Base-by-base conservation (phyloP, 225 moss, liverwort and hornwort species). In the Sphagnum tenellum region DNA sequence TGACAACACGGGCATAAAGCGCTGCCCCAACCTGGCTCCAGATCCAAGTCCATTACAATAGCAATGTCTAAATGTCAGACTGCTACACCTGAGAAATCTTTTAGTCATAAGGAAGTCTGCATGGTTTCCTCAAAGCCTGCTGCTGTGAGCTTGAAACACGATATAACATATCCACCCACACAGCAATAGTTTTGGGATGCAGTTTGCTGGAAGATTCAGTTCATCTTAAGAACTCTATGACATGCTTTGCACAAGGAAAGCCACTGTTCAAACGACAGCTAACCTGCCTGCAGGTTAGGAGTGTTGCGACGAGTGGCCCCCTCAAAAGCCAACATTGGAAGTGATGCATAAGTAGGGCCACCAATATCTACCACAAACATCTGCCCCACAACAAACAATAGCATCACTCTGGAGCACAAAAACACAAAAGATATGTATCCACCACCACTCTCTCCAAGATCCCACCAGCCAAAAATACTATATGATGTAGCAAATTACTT, bases 261-360 rank as follows among this genome's bases (percentile, higher is more conserved):
- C 57, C 29, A 29, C 29, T 29, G 29, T 29, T 29, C 29, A 29
- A 29, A 29, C 29, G 52, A 52, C 52, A 70, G 68, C 74, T 74
- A 68, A 73, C 82, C 77, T 89, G 73, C 94, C 94, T 98, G 92
- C 74, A 98, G 90, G 77, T 87, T 92, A 74, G 92, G 96, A 67
- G 83, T 80, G 76, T 98, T 98, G 55, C 92, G 86, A 61, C 96
- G 83, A 50, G 92, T 86, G 67, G 90, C 96, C 54, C 96, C 88
- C 80, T 98, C 96, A 69, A 92, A 92, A 57, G 96, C 88, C 59
- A 98, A 75, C 53, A 75, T 80, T 2, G 87, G 90, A 67, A 98
- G 87, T 57, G 80, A 74, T 69, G 89, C 92, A 66, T 74, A 68
- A 47, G 82, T 76, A 72, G 96, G 90, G 56, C 89, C 86, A 7